Conservation (phyloP, 495 filamentous ascomycete genomes). For the Tuber indicum region DNA sequence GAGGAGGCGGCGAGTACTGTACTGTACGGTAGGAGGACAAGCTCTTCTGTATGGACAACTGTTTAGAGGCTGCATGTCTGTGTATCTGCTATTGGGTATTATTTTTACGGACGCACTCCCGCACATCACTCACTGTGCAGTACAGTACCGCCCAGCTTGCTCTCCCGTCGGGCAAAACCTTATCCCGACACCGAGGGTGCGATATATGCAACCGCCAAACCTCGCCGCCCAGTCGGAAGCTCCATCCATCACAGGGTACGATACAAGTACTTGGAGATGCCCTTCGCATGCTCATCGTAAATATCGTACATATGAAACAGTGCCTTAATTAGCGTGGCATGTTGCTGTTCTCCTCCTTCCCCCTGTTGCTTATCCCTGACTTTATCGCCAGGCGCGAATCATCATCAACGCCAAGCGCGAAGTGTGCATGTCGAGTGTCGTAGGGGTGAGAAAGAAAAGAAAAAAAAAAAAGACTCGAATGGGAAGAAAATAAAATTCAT, state of each 20-base stretch:
- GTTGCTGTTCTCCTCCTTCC: not conserved
- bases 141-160: not conserved
- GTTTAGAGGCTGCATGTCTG: not conserved
- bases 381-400: not conserved
- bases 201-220: not conserved
- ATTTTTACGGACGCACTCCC: not conserved
- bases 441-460: not conserved
- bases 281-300: not conserved
- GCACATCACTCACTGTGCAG: not conserved
- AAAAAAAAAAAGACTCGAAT: not conserved
- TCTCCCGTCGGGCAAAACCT: not conserved
- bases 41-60: not conserved
- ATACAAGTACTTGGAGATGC: not conserved
- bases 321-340: not conserved
- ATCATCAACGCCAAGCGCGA: not conserved
- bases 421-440: not conserved
- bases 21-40: not conserved
- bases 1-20: not conserved
- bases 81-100: not conserved
- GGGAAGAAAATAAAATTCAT: not conserved
- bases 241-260: not conserved
- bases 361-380: not conserved
- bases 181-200: not conserved
- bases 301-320: not conserved
- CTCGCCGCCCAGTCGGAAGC: not conserved